Percentiles rank a stretch among this genome's conserved stretches.
phyloP scores from a whole-genome alignment of 768 basidiomycete species.

The Russula sp. region DNA sequence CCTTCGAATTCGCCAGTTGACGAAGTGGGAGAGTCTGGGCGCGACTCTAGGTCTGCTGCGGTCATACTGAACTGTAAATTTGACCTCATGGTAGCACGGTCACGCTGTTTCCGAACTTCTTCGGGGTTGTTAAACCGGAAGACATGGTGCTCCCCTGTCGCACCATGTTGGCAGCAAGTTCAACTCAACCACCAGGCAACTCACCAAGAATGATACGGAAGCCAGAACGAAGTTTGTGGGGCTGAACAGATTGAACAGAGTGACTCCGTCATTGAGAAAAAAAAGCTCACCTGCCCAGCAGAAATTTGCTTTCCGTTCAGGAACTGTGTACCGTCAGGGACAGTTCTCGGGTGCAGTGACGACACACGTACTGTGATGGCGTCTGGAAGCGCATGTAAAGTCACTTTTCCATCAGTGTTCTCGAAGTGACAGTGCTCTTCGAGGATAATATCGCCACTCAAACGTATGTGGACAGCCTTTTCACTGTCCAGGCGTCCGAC shows the following conservation, averaged over 20 bases:
- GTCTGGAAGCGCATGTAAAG: constrained; percentile 69
- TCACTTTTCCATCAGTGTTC: constrained; percentile 78
- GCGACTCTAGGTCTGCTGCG: constrained; percentile 65
- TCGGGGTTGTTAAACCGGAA: constrained; percentile 97
- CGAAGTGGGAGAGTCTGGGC: constrained; percentile 74
- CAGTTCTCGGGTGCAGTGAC: background rate
- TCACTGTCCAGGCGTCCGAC: constrained; percentile 85
- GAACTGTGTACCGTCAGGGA: constrained; percentile 47
- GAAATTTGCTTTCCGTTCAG: constrained; percentile 88
- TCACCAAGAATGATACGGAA: constrained; percentile 93
- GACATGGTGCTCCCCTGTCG: constrained; percentile 86
- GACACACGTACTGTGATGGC: constrained; percentile 66
- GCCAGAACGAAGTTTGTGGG: constrained; percentile 85
- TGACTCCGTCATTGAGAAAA: background rate
- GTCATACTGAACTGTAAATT: constrained; percentile 59
- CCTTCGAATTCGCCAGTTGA: constrained; percentile 62
- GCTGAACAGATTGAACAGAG: constrained; percentile 32
- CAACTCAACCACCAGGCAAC: constrained; percentile 24
- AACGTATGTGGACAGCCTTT: constrained; percentile 77
- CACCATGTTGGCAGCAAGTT: background rate
- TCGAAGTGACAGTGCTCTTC: constrained; percentile 93
- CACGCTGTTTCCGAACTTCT: constrained; percentile 86
- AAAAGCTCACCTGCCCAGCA: constrained; percentile 58
- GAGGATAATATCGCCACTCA: constrained; percentile 88
- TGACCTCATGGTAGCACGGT: constrained; percentile 70